Base-by-base conservation (phyloP, 1,284 basidiomycete species). In the Apiotrichum montevideense region DNA sequence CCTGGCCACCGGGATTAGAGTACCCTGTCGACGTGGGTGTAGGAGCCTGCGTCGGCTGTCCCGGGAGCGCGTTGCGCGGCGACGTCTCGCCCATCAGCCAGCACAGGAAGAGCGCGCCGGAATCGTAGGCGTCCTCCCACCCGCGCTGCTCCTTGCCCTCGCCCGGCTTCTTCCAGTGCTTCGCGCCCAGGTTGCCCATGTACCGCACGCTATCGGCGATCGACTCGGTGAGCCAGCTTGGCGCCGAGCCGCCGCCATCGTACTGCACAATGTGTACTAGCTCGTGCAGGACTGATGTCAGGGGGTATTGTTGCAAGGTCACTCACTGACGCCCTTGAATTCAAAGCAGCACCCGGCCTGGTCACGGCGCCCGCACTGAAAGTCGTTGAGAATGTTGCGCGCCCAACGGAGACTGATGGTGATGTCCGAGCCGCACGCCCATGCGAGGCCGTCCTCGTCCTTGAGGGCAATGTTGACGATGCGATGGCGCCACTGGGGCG, bases 271-370 rank as follows among this genome's bases (percentile, higher is more conserved):
- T 63, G 48, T 69, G 68, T 2, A 67, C 66, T 6, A 70, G 54
- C 49, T 71, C 68, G 46, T 69, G 67, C 13, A 71, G 55, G 52
- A 70, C 64, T 67, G 37, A 3, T 39, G 37, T 39, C 13, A 39
- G 37, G 8, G 37, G 8, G 13, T 39, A 13, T 39, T 8, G 37
- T 39, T 39, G 9, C 8, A 8, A 39, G 37, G 13, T 13, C 13
- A 67, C 66, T 64, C 58, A 71, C 69, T 58, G 42, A 72, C 70
- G 34, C 73, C 67, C 58, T 73, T 71, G 56, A 71, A 66, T 58
- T 71, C 70, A 34, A 67, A 64, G 8, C 63, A 59, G 29, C 69
- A 66, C n/a, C 58, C 61, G 34, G 58, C 54, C 45, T 61, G 52
- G 35, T 54, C 56, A 45, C 63, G 64, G 48, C 52, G 51, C 3